Evolutionary conservation across 2,329 filamentous ascomycete species (phyloP).

Genomic region (Orbilia javanica): DNA sequence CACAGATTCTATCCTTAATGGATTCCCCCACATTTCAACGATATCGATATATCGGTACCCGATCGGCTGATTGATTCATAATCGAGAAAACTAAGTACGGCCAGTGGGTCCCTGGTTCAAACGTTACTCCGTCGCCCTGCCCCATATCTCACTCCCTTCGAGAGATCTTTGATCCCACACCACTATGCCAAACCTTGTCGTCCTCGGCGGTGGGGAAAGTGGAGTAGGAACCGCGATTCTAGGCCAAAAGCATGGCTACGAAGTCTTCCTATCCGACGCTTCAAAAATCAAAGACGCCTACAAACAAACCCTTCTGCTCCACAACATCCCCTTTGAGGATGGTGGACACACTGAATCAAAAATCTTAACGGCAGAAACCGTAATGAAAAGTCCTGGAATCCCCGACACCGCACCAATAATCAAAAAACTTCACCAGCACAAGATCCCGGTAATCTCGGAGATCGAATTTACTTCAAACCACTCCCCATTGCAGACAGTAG

Average conservation of each 20-base stretch:
- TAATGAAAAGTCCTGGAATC: conserved; percentile 18
- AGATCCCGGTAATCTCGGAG: not conserved
- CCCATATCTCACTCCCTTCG: not conserved
- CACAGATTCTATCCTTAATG: too few relatives aligned
- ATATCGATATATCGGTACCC: too few relatives aligned
- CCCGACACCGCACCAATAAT: not conserved
- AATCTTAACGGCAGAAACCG: not conserved
- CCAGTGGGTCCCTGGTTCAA: too few relatives aligned
- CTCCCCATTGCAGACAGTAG: not conserved
- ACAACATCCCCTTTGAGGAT: conserved; percentile 6
- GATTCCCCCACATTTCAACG: too few relatives aligned
- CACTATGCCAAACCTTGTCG: conserved; percentile 8
- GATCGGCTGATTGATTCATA: too few relatives aligned
- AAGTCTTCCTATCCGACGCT: conserved; percentile 10
- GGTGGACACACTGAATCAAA: not conserved
- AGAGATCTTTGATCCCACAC: not conserved
- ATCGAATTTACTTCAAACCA: conserved; percentile 7
- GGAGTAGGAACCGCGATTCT: conserved; percentile 20
- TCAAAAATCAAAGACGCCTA: conserved; percentile 17
- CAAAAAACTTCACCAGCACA: not conserved
- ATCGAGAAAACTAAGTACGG: too few relatives aligned
- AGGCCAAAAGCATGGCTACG: conserved; percentile 10
- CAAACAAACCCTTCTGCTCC: not conserved
- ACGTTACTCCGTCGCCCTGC: too few relatives aligned
- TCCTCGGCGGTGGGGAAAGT: conserved; percentile 27